phyloP scores from a whole-genome alignment of 2,329 filamentous ascomycete genomes.

The Knufia fluminis region DNA sequence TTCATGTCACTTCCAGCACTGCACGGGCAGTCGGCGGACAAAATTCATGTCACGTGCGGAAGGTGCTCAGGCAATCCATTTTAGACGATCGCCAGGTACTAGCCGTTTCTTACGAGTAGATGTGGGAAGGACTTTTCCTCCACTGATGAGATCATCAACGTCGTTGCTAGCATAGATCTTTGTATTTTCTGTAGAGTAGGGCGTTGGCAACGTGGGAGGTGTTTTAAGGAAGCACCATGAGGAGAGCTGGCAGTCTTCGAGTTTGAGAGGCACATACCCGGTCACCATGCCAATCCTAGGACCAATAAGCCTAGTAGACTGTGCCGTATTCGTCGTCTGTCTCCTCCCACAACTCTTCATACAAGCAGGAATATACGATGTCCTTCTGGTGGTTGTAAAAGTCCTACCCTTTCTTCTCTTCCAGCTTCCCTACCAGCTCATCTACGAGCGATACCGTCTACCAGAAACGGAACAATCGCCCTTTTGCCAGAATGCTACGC shows the following conservation, averaged over 20 bases:
- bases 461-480: conserved; percentile 40
- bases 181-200: neutral
- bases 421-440: conserved; percentile 49
- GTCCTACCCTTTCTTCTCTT: conserved; percentile 58
- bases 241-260: no score
- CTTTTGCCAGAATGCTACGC: conserved; percentile 60
- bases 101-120: no score
- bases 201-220: no score
- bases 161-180: neutral
- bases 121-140: no score
- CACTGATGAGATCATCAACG: neutral
- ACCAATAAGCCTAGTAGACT: conserved; percentile 67
- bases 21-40: neutral
- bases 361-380: conserved; percentile 54
- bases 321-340: conserved; percentile 61
- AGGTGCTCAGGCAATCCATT: neutral
- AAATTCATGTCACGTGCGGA: neutral
- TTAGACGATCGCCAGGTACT: no score
- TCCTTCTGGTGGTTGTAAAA: conserved; percentile 44
- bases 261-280: no score
- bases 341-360: conserved; percentile 62
- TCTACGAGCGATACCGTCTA: conserved; percentile 49
- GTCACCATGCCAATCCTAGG: conserved; percentile 55
- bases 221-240: no score
- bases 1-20: neutral